These are phyloP conservation scores for Auriculariales sp. DNA, from an alignment of 768 basidiomycete species.

Conservation along the genomic window DNA sequence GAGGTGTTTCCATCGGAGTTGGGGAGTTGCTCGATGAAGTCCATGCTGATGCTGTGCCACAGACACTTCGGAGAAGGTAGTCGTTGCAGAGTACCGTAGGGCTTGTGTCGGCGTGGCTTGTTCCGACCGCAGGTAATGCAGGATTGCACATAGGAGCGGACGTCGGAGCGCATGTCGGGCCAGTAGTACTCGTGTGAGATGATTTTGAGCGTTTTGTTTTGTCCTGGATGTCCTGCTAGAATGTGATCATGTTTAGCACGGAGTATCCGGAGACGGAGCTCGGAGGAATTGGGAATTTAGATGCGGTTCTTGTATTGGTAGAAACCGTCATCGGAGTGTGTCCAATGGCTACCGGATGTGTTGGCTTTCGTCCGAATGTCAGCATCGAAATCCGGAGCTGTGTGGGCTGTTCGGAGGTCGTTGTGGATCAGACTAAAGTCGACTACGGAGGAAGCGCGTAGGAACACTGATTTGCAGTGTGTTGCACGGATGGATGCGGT, in stretches of 20 bases:
- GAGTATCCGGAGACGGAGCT: conserved; percentile 18
- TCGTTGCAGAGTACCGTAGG: conserved; percentile 19
- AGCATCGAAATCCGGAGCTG: too few species aligned
- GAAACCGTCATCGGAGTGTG: conserved; percentile 5
- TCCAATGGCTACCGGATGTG: too few species aligned
- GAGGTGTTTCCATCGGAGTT: conserved; percentile 20
- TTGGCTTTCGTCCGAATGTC: too few species aligned
- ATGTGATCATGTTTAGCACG: conserved; percentile 22
- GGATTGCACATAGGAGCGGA: conserved; percentile 19
- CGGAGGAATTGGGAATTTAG: conserved; percentile 16
- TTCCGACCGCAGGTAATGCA: conserved; percentile 21
- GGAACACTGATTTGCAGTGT: conserved; percentile 5
- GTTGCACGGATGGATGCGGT: conserved; percentile 10
- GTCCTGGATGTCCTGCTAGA: conserved; percentile 27
- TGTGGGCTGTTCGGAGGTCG: conserved; percentile 5
- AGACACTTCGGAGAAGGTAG: conserved; percentile 13
- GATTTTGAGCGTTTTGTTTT: conserved; percentile 16
- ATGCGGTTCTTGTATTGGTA: conserved; percentile 14
- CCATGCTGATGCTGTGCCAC: conserved; percentile 22
- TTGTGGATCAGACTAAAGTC: conserved; percentile 11
- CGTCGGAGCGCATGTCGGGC: conserved; percentile 16
- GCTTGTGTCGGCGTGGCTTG: conserved; percentile 20
- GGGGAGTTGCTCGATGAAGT: conserved; percentile 25
- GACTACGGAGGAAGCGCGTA: conserved; percentile 9
- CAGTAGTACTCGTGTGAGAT: conserved; percentile 25